Conservation (phyloP, 306 rosid species). For the Quercus gilva region DNA sequence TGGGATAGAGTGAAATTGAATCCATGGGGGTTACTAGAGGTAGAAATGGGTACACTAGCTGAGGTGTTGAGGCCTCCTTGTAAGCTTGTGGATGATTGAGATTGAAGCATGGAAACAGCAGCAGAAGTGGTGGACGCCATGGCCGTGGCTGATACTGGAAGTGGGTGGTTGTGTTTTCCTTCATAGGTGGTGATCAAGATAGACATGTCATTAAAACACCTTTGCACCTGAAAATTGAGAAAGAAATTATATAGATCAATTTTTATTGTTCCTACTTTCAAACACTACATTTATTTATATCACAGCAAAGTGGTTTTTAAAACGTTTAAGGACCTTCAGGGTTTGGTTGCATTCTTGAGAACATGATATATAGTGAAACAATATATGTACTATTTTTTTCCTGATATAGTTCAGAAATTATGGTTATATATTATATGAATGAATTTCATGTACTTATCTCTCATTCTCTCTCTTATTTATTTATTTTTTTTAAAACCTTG, state of each 20-base stretch:
- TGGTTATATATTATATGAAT: too few relatives aligned
- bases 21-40: constrained; percentile 17
- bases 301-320: neutral
- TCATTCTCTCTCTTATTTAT: too few relatives aligned
- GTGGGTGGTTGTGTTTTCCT: constrained; percentile 72
- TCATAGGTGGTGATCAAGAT: constrained; percentile 72
- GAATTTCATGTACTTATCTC: too few relatives aligned
- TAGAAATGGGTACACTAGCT: constrained; percentile 22
- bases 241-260: neutral
- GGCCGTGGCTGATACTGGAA: constrained; percentile 62
- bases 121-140: constrained; percentile 72
- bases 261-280: neutral
- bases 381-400: too few relatives aligned
- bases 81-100: constrained; percentile 37
- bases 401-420: too few relatives aligned
- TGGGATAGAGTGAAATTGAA: constrained; percentile 28
- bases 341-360: too few relatives aligned
- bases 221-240: constrained; percentile 59
- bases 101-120: constrained; percentile 63
- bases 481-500: too few relatives aligned
- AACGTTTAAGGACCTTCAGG: too few relatives aligned
- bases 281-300: neutral
- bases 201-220: constrained; percentile 64
- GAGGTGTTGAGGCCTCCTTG: constrained; percentile 25
- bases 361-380: too few relatives aligned